Conservation (phyloP, 768 basidiomycete species). For the Pleurotus cornucopiae region DNA sequence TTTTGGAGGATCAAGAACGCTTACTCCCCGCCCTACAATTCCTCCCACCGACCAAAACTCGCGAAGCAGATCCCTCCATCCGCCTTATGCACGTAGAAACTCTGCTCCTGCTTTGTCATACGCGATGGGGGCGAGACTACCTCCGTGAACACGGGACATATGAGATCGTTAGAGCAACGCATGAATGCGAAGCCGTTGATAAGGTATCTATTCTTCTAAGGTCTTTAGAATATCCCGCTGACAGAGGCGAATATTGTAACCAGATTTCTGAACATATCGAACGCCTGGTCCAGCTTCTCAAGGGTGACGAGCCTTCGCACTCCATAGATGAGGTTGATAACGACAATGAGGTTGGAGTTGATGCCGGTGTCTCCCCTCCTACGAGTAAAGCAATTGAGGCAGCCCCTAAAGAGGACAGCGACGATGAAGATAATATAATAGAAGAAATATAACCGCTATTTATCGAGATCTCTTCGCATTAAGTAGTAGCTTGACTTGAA, state of each 20-base stretch:
- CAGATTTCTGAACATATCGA: slow-evolving; percentile 88
- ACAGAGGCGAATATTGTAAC: not conserved
- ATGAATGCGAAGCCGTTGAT: slow-evolving; percentile 76
- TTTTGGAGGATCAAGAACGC: slow-evolving; percentile 75
- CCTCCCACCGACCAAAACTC: slow-evolving; percentile 76
- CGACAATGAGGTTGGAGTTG: slow-evolving; percentile 14
- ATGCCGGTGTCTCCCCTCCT: not conserved
- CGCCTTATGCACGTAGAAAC: slow-evolving; percentile 88
- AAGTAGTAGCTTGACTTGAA: no score
- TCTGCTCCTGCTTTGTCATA: slow-evolving; percentile 83
- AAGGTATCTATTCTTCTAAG: slow-evolving; percentile 40
- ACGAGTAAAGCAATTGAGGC: slow-evolving; percentile 16
- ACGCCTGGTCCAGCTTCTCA: slow-evolving; percentile 81
- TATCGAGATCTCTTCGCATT: not conserved
- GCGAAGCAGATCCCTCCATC: slow-evolving; percentile 75
- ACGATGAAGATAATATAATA: slow-evolving; percentile 71
- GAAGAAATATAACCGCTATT: slow-evolving; percentile 66
- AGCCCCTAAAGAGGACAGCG: slow-evolving; percentile 29
- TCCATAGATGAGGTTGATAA: slow-evolving; percentile 31
- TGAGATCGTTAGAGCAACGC: slow-evolving; percentile 73
- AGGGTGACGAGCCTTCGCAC: slow-evolving; percentile 67
- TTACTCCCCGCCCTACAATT: slow-evolving; percentile 84
- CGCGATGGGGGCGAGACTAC: slow-evolving; percentile 82
- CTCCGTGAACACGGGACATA: slow-evolving; percentile 82
- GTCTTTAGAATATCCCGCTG: slow-evolving; percentile 16